Evolutionary conservation across 805 yeast genomes (phyloP).

Genomic region (Starmera caribaea): DNA sequence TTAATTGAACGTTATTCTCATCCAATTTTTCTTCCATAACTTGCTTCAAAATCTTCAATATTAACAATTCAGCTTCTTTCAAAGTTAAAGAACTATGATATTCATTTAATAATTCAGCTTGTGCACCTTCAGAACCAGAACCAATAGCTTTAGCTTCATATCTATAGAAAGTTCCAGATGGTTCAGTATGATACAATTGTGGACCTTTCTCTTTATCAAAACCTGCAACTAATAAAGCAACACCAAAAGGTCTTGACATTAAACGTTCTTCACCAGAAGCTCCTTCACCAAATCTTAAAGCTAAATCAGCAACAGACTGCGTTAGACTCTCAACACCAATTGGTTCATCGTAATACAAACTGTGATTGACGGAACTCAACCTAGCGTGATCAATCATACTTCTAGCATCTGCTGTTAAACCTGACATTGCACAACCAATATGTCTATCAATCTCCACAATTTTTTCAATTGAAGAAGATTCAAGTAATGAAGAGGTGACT

Average conservation of each 20-base stretch:
- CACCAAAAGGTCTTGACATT: slow-evolving; percentile 98
- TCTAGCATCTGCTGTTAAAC: slow-evolving; percentile 96
- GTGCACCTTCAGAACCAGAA: slow-evolving; percentile 98
- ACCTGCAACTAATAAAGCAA: slow-evolving; percentile 93
- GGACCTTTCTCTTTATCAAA: slow-evolving; percentile 89
- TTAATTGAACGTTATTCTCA: slow-evolving; percentile 89
- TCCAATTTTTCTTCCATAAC: slow-evolving; percentile 99
- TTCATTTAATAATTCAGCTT: slow-evolving; percentile 93
- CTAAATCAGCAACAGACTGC: slow-evolving; percentile 94
- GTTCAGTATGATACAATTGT: slow-evolving; percentile 97
- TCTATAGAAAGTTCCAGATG: slow-evolving; percentile 95
- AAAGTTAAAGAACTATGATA: slow-evolving; percentile 88
- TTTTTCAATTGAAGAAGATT: slow-evolving; percentile 89
- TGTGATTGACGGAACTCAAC: slow-evolving; percentile 79
- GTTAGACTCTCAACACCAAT: slow-evolving; percentile 90
- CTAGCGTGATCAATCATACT: slow-evolving; percentile 98
- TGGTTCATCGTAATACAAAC: slow-evolving; percentile 83
- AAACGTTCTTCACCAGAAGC: slow-evolving; percentile 87
- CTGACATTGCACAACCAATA: slow-evolving; percentile 98
- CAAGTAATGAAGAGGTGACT: slow-evolving; percentile 86
- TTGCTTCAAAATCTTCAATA: slow-evolving; percentile 84
- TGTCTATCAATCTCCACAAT: slow-evolving; percentile 91
- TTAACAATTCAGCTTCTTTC: slow-evolving; percentile 85
- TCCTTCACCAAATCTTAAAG: slow-evolving; percentile 94
- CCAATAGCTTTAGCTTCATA: slow-evolving; percentile 99